Evolutionary conservation across 371 early-diverging fungal species (phyloP), one percentile per base, ranked within the genome.

Genomic region (Blakeslea trispora): DNA sequence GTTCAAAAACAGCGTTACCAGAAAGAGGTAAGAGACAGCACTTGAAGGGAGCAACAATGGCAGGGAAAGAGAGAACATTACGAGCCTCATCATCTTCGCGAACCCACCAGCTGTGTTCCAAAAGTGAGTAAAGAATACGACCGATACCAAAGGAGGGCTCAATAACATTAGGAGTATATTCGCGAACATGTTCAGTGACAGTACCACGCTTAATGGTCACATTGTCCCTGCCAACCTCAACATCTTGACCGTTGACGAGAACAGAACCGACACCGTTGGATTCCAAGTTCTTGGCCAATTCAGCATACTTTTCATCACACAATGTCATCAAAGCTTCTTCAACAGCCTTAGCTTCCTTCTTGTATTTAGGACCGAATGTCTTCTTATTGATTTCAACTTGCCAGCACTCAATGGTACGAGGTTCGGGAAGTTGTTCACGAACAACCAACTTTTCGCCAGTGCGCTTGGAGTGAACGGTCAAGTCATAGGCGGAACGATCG

Each of bases 91-190:
- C 96, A 18, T 81, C 93, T 50, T 91, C 92, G 60, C 99, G 92
- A 15, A 83, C 81, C 84, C 87, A 97, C 86, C 89, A 99, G 56
- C 88, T 82, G 75, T 99, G 99, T 81, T 99, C 99, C 60, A 99
- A 75, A 32, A 99, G 88, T 35, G 96, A 86, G 78, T 99, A 98
- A 50, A 99, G 81, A 61, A 99, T 99, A 69, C 99, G 96, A 57
- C 99, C 99, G 62, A 99, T 91, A 81, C 99, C 99, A 79, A 99
- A 99, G 23, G 99, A 99, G 41, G 99, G 99, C 78, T 99, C 99
- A 69, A 99, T 99, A 66, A 99, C 99, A 69, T 93, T 95, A 41
- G 99, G 99, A 10, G 87, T 90, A 78, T 89, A 97, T 80, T 98
- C 98, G 74, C 97, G 93, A 32, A 96, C 79, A 61, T 89, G 82